These are phyloP conservation scores for Cystobasidium sp. DNA, from an alignment of 1,284 basidiomycete genomes.

Conservation along the genomic window DNA sequence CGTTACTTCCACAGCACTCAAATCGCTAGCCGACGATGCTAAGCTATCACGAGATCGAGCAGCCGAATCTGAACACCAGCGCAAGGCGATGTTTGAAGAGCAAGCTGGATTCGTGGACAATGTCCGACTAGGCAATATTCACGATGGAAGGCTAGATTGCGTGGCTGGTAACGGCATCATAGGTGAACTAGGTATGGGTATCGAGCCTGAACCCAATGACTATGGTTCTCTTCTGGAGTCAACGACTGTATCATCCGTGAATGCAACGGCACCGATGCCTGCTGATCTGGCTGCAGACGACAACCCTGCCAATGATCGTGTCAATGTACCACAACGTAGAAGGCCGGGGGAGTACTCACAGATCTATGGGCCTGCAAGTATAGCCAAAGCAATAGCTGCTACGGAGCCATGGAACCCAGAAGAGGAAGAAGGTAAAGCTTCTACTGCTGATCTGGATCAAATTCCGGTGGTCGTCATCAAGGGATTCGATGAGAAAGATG, in stretches of 20 bases:
- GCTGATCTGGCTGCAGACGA: background rate
- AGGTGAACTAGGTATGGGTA: conserved; percentile 69
- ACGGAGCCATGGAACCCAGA: conserved; percentile 44
- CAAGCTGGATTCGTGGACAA: conserved; percentile 46
- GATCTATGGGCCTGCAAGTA: conserved; percentile 44
- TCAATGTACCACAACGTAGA: background rate
- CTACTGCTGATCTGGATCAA: conserved; percentile 62
- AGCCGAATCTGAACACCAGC: conserved; percentile 42
- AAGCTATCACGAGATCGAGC: conserved; percentile 47
- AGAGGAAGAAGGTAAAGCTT: conserved; percentile 24
- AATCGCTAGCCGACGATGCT: conserved; percentile 63
- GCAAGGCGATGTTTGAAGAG: conserved; percentile 41
- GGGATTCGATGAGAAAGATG: conserved; percentile 49
- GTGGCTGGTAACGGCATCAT: conserved; percentile 81
- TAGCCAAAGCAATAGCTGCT: conserved; percentile 25
- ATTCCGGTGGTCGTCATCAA: conserved; percentile 72
- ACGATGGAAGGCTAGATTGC: conserved; percentile 78
- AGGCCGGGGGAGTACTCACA: conserved; percentile 25
- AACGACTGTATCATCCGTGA: background rate
- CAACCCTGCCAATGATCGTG: too few species aligned
- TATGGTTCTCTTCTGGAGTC: background rate
- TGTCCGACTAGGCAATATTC: conserved; percentile 53
- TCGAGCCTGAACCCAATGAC: conserved; percentile 45
- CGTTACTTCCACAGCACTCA: conserved; percentile 74
- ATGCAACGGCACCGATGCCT: conserved; percentile 7